These are phyloP conservation scores for Lachancea lanzarotensis DNA, from an alignment of 805 yeast species.

Conservation along the genomic window DNA sequence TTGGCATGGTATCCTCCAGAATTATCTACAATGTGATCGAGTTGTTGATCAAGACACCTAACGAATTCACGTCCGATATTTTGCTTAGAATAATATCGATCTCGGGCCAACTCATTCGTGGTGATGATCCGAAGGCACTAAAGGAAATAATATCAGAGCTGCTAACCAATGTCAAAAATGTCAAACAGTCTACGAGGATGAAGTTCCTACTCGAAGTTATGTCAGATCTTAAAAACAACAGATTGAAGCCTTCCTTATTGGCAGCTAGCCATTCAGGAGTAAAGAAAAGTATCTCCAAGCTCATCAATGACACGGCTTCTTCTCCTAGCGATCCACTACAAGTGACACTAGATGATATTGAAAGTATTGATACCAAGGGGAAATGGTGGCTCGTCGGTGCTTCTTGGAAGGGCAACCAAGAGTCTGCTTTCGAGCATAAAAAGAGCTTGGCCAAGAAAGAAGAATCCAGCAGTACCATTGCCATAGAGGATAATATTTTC, in stretches of 20 bases:
- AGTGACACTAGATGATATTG: conserved; percentile 78
- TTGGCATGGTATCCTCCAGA: conserved; percentile 68
- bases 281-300: conserved; percentile 46
- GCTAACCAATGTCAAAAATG: conserved; percentile 19
- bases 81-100: conserved; percentile 64
- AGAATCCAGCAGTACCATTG: conserved; percentile 30
- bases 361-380: conserved; percentile 69
- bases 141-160: conserved; percentile 58
- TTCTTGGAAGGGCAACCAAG: conserved; percentile 79
- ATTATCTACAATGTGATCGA: conserved; percentile 72
- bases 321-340: conserved; percentile 61
- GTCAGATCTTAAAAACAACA: conserved; percentile 79
- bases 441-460: conserved; percentile 21
- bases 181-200: conserved; percentile 60
- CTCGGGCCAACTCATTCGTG: conserved; percentile 77
- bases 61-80: conserved; percentile 71
- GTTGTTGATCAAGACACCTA: conserved; percentile 44
- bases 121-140: conserved; percentile 83
- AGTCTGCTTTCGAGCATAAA: conserved; percentile 24
- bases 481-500: conserved; percentile 50
- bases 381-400: conserved; percentile 99
- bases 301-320: conserved; percentile 37
- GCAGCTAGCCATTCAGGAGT: conserved; percentile 31
- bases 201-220: conserved; percentile 81
- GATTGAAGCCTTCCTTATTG: conserved; percentile 43